Conservation (phyloP, 73 alveolate genomes). For the Paramecium caudatum region DNA sequence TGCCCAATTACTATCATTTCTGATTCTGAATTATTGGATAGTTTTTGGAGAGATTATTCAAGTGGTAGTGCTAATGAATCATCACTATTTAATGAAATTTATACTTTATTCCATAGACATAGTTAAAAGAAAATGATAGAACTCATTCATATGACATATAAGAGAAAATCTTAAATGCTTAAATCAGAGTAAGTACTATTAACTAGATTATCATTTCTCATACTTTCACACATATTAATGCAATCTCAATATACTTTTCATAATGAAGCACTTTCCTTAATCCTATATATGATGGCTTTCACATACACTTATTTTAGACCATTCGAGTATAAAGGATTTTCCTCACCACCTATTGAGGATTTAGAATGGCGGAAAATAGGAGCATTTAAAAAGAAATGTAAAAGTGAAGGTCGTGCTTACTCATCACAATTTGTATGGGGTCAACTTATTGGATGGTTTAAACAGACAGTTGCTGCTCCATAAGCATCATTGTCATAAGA, state of each 20-base stretch:
- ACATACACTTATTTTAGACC: conserved; percentile 74
- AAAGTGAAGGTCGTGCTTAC: conserved; percentile 69
- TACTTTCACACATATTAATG: conserved; percentile 43
- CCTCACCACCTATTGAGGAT: conserved; percentile 53
- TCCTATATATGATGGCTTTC: conserved; percentile 72
- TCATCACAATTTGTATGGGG: conserved; percentile 76
- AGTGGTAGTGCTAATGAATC: background rate
- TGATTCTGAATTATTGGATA: conserved; percentile 2
- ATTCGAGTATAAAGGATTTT: conserved; percentile 31
- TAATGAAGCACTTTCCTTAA: conserved; percentile 71
- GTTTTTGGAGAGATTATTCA: conserved; percentile 55
- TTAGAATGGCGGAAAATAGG: conserved; percentile 69
- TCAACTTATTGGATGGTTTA: conserved; percentile 72
- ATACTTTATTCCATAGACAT: background rate
- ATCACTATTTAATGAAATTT: conserved; percentile 42
- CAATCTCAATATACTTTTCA: conserved; percentile 44
- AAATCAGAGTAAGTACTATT: background rate
- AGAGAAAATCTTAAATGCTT: background rate
- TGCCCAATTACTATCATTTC: conserved; percentile 37
- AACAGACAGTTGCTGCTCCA: conserved; percentile 75
- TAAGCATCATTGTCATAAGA: conserved; percentile 75
- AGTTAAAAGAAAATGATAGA: conserved; percentile 26
- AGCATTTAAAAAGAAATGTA: conserved; percentile 65
- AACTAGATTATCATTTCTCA: conserved; percentile 44
- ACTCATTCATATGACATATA: background rate